Conservation (phyloP, 805 yeast species). For the Saccharomycopsis fermentans region DNA sequence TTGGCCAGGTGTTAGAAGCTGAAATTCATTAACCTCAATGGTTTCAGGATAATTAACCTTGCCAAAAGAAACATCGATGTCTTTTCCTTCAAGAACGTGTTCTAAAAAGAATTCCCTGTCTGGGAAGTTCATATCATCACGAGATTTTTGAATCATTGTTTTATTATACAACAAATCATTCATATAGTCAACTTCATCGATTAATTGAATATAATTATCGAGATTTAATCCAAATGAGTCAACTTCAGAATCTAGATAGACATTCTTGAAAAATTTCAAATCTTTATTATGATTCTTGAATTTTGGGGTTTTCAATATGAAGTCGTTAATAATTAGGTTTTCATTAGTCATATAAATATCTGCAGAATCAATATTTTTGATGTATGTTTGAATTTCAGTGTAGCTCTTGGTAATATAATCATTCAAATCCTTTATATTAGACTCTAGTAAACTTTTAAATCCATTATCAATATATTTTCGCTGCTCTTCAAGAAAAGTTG, state of each 20-base stretch:
- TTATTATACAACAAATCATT: slow-evolving; percentile 16
- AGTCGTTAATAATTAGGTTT: slow-evolving; percentile 14
- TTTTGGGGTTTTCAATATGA: slow-evolving; percentile 13
- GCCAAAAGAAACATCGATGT: slow-evolving; percentile 16
- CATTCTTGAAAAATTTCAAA: slow-evolving; percentile 21
- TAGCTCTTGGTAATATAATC: slow-evolving; percentile 20
- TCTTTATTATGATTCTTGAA: slow-evolving; percentile 26
- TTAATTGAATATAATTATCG: slow-evolving; percentile 4
- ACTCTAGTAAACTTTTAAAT: slow-evolving; percentile 7
- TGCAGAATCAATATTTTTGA: slow-evolving; percentile 31
- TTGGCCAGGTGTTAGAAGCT: slow-evolving; percentile 12
- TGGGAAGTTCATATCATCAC: slow-evolving; percentile 6
- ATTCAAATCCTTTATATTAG: slow-evolving; percentile 8
- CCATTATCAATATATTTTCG: slow-evolving; percentile 8
- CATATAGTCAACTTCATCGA: slow-evolving; percentile 12
- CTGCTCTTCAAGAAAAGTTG: slow-evolving; percentile 9
- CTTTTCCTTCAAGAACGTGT: slow-evolving; percentile 11
- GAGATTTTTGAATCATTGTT: slow-evolving; percentile 8
- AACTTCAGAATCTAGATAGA: slow-evolving; percentile 5
- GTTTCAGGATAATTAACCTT: slow-evolving; percentile 21
- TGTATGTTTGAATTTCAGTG: slow-evolving; percentile 24
- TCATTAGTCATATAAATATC: slow-evolving; percentile 19
- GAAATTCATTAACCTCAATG: background rate
- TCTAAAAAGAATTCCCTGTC: slow-evolving; percentile 10
- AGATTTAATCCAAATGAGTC: slow-evolving; percentile 11